phyloP scores from a whole-genome alignment of 1,139 yeast genomes.

The Hyphopichia wangnamkhiaoensis region DNA sequence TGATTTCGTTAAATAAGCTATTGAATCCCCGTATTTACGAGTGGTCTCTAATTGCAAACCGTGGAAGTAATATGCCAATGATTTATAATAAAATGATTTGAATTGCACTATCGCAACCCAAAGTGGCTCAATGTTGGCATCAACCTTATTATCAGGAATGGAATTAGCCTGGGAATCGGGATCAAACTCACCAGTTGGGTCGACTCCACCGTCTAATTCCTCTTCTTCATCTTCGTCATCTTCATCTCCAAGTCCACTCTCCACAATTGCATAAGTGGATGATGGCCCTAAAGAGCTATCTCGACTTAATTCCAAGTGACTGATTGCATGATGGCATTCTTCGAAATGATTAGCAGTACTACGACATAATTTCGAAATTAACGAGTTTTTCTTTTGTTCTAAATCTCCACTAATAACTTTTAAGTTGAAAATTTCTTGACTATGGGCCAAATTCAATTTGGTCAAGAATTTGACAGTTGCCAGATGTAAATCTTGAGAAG shows the following conservation, averaged over 20 bases:
- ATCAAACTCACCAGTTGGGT: constrained; percentile 12
- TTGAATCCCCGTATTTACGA: constrained; percentile 72
- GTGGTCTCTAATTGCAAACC: constrained; percentile 50
- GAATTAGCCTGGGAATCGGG: constrained; percentile 13
- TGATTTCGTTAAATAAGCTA: constrained; percentile 66
- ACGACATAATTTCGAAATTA: constrained; percentile 71
- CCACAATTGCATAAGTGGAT: constrained; percentile 18
- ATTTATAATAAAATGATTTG: constrained; percentile 47
- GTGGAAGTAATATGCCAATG: constrained; percentile 51
- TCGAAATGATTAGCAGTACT: constrained; percentile 60
- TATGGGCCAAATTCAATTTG: constrained; percentile 76
- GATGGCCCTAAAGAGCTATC: constrained; percentile 11
- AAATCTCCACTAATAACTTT: constrained; percentile 56
- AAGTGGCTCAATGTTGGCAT: constrained; percentile 45
- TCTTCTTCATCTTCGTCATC: constrained; percentile 12
- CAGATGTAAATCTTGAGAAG: constrained; percentile 74
- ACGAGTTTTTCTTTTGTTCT: constrained; percentile 56
- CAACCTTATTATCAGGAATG: constrained; percentile 44
- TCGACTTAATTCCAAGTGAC: constrained; percentile 23
- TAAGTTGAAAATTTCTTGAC: constrained; percentile 79
- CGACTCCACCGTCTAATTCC: constrained; percentile 12
- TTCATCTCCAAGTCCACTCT: constrained; percentile 16
- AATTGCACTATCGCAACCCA: constrained; percentile 50
- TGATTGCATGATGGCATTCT: constrained; percentile 43
- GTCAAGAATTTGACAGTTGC: constrained; percentile 67